These are phyloP conservation scores for Dendrobium officinale DNA, from an alignment of 106 monocot genomes.

Conservation along the genomic window DNA sequence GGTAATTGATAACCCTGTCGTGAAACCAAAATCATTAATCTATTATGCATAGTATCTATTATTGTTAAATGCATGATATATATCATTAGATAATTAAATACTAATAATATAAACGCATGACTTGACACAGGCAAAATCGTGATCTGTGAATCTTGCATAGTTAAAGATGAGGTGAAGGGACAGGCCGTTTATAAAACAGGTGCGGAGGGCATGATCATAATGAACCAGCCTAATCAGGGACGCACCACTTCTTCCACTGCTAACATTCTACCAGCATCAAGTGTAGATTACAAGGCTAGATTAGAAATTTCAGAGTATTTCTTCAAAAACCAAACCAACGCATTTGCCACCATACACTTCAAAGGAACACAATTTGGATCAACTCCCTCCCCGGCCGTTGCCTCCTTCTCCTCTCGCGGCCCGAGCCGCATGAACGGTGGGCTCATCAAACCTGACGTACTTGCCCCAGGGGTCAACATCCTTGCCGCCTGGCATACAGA, in stretches of 20 bases:
- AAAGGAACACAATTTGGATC: not conserved
- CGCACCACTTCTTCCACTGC: not conserved
- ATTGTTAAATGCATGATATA: too few species aligned
- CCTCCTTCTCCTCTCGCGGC: constrained; percentile 14
- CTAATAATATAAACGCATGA: too few species aligned
- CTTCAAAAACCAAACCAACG: not conserved
- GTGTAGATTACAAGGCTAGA: not conserved
- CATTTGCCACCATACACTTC: not conserved
- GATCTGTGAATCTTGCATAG: not conserved
- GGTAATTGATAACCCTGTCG: not conserved
- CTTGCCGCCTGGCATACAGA: constrained; percentile 9
- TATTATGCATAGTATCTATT: too few species aligned
- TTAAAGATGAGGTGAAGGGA: not conserved
- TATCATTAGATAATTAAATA: too few species aligned
- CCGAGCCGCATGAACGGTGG: constrained; percentile 1
- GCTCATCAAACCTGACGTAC: constrained; percentile 9
- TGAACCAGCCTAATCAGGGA: not conserved
- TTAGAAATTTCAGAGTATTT: not conserved
- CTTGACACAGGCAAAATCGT: not conserved
- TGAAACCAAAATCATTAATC: too few species aligned
- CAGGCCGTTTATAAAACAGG: not conserved
- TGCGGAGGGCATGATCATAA: constrained; percentile 5
- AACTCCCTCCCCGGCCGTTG: not conserved
- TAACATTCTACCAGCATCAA: not conserved
- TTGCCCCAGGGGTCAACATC: constrained; percentile 12